Conservation (phyloP, 805 yeast genomes). For the Starmerella scarabaei region DNA sequence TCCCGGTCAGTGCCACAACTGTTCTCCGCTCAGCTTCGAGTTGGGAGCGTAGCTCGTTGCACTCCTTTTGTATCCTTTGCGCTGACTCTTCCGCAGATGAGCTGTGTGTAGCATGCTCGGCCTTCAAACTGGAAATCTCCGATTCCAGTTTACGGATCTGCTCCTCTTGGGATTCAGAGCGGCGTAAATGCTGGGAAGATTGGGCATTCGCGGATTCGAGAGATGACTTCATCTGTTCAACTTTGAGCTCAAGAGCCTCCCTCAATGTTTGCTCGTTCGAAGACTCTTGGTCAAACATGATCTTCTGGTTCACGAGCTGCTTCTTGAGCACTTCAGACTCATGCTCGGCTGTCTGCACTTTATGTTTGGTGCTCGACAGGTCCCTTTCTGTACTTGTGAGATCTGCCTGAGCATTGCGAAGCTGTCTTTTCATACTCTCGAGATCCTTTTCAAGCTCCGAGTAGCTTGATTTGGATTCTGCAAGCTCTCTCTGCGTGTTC, state of each 20-base stretch:
- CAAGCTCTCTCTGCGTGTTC: background rate
- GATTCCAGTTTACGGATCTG: slow-evolving; percentile 23
- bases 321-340: slow-evolving; percentile 2
- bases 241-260: slow-evolving; percentile 12
- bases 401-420: slow-evolving; percentile 19
- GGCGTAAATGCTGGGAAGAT: background rate
- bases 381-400: background rate
- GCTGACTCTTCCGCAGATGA: too few relatives aligned
- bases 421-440: slow-evolving; percentile 27
- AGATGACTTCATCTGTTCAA: slow-evolving; percentile 28
- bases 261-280: slow-evolving; percentile 6
- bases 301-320: slow-evolving; percentile 14
- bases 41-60: slow-evolving; percentile 2
- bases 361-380: background rate
- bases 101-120: background rate
- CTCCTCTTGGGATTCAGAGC: slow-evolving; percentile 18
- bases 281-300: slow-evolving; percentile 16
- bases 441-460: slow-evolving; percentile 11
- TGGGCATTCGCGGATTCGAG: background rate
- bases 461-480: background rate
- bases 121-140: slow-evolving; percentile 20
- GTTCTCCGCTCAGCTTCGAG: slow-evolving; percentile 1
- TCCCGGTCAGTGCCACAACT: slow-evolving; percentile 1
- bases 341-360: slow-evolving; percentile 1
- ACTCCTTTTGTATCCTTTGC: slow-evolving; percentile 3